Evolutionary conservation across 352 stramenopile species (phyloP).

Genomic region (Pythium sukuiense): DNA sequence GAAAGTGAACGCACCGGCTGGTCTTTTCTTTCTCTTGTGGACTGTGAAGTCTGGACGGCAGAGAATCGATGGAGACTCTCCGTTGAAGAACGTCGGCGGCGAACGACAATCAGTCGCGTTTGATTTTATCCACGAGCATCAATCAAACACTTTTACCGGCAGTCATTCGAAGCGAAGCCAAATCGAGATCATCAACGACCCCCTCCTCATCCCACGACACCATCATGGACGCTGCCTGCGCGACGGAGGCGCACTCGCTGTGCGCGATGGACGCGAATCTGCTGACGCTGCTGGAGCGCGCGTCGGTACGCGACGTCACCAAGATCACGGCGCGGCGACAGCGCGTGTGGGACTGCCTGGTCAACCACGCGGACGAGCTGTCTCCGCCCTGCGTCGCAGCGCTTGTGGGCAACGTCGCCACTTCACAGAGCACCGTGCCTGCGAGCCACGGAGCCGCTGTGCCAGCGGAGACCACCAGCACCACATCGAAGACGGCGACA

Average conservation of each 20-base stretch:
- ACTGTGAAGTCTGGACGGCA: neutral
- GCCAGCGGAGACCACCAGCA: neutral
- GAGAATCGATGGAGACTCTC: slow-evolving; percentile 4
- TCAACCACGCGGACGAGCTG: slow-evolving; percentile 49
- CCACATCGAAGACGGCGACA: neutral
- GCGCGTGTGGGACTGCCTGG: slow-evolving; percentile 55
- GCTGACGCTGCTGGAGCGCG: slow-evolving; percentile 46
- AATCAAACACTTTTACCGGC: neutral
- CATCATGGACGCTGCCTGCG: slow-evolving; percentile 32
- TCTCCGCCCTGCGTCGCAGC: slow-evolving; percentile 49
- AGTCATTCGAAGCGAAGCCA: neutral
- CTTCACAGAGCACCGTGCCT: slow-evolving; percentile 18
- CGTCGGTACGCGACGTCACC: slow-evolving; percentile 31
- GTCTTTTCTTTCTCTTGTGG: neutral
- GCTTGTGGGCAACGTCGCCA: slow-evolving; percentile 35
- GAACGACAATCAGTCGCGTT: slow-evolving; percentile 1
- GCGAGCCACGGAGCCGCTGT: neutral
- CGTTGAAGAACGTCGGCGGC: slow-evolving; percentile 1
- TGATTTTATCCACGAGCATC: slow-evolving; percentile 9
- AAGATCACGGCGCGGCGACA: slow-evolving; percentile 41
- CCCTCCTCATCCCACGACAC: neutral
- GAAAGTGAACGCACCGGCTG: neutral
- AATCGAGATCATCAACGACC: neutral
- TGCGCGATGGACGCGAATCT: slow-evolving; percentile 54
- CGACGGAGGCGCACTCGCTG: slow-evolving; percentile 37